Evolutionary conservation across 164 flowering plant species (phyloP).

Genomic region (Euptelea pleiosperma): DNA sequence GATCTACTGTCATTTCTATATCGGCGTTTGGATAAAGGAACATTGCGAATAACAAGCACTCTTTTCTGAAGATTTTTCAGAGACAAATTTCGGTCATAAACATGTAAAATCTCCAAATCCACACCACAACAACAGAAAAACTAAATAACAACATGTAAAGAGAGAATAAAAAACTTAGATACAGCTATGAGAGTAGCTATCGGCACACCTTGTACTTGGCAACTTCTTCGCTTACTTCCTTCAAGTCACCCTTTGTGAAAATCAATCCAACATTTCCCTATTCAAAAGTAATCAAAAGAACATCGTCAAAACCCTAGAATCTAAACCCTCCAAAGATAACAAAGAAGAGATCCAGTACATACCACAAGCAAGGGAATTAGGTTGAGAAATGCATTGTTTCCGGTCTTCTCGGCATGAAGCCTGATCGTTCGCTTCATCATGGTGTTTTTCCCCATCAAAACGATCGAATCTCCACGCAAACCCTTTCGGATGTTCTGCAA

Average conservation of each 20-base stretch:
- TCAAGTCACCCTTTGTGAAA: conserved; percentile 8
- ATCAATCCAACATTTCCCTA: conserved; percentile 2
- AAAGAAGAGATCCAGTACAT: neutral
- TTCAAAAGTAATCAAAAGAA: neutral
- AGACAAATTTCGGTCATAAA: no score
- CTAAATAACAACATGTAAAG: no score
- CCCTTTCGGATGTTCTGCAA: conserved; percentile 50
- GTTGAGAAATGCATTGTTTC: conserved; percentile 43
- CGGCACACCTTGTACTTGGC: conserved; percentile 28
- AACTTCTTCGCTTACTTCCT: conserved; percentile 8
- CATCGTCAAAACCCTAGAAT: neutral
- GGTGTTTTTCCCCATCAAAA: conserved; percentile 69
- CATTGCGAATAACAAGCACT: no score
- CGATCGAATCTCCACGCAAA: conserved; percentile 52
- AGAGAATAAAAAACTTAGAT: no score
- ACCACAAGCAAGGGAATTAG: conserved; percentile 59
- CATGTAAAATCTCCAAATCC: no score
- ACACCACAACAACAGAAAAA: no score
- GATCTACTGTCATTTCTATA: no score
- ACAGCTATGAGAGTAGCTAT: neutral
- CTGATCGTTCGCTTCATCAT: conserved; percentile 62
- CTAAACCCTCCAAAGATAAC: neutral
- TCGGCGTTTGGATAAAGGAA: no score
- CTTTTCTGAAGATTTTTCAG: no score
- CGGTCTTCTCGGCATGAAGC: conserved; percentile 55